Percentiles rank a stretch among this genome's conserved stretches.
Conservation (phyloP, 139 green algal genomes). For the Volvox africanus region DNA sequence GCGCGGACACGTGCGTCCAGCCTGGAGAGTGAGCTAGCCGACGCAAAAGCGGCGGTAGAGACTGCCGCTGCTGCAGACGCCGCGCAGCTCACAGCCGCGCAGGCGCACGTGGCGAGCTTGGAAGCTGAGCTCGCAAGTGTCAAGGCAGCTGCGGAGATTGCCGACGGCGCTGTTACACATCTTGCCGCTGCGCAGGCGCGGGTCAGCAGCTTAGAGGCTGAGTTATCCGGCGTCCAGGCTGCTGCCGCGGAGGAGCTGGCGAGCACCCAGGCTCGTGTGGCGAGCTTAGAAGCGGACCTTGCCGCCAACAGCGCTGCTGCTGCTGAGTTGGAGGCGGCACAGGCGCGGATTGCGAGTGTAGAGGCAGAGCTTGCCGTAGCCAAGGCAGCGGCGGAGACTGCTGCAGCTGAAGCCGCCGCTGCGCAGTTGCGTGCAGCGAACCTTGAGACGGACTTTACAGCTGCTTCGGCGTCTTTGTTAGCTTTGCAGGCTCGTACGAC, state of each 20-base stretch:
- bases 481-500: not conserved
- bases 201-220: not conserved
- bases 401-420: too few species aligned
- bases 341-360: not conserved
- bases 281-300: not conserved
- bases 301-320: not conserved
- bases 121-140: not conserved
- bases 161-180: not conserved
- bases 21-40: slow-evolving; percentile 12
- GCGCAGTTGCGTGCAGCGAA: too few species aligned
- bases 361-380: slow-evolving; percentile 23
- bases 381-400: too few species aligned
- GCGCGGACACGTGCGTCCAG: not conserved
- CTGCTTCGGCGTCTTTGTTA: not conserved
- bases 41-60: not conserved
- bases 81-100: not conserved
- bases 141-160: not conserved
- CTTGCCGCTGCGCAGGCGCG: not conserved
- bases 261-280: not conserved
- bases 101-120: not conserved
- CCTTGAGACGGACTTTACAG: too few species aligned
- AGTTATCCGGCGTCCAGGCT: not conserved
- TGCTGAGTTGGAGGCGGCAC: not conserved
- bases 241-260: not conserved
- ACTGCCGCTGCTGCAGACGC: not conserved